Percentiles rank a stretch among this genome's conserved stretches.
Evolutionary conservation across 2,329 filamentous ascomycete genomes (phyloP).

Genomic region (Clarireedia sp.): DNA sequence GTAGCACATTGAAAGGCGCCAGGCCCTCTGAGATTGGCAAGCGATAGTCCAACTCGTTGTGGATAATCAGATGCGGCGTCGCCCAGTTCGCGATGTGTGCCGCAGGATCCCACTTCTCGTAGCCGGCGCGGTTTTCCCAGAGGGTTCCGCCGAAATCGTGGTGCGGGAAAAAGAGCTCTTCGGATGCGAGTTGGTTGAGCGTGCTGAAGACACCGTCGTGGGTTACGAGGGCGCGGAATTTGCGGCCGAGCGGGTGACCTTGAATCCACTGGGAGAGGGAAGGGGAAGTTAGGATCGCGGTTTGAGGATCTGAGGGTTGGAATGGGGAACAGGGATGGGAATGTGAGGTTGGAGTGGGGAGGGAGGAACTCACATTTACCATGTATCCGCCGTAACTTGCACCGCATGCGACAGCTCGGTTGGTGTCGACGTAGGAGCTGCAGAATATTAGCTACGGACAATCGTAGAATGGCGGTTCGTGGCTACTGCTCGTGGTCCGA

Average conservation of each 20-base stretch:
- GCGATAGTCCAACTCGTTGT: slow-evolving; percentile 84
- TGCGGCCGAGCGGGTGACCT: slow-evolving; percentile 70
- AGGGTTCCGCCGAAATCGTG: slow-evolving; percentile 55
- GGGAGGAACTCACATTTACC: slow-evolving; percentile 46
- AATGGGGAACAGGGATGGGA: too few species aligned
- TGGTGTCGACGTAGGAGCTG: slow-evolving; percentile 54
- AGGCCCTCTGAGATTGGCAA: slow-evolving; percentile 75
- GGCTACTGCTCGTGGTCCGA: too few species aligned
- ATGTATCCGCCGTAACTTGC: slow-evolving; percentile 71
- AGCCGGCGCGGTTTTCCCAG: slow-evolving; percentile 50
- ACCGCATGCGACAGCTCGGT: slow-evolving; percentile 63
- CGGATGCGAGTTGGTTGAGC: slow-evolving; percentile 54
- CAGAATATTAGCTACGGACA: not conserved
- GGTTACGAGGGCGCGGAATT: slow-evolving; percentile 81
- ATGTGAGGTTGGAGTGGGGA: too few species aligned
- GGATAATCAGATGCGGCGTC: slow-evolving; percentile 83
- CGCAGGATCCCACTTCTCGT: slow-evolving; percentile 64
- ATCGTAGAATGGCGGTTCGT: too few species aligned
- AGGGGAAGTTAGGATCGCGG: too few species aligned
- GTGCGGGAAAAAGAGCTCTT: slow-evolving; percentile 64
- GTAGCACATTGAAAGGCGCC: slow-evolving; percentile 55
- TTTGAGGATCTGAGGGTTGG: too few species aligned
- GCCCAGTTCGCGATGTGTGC: slow-evolving; percentile 41
- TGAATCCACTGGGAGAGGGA: slow-evolving; percentile 60
- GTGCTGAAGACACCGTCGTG: slow-evolving; percentile 82